Evolutionary conservation across 805 yeast genomes (phyloP).

Genomic region (Maudiozyma saulgeensis): DNA sequence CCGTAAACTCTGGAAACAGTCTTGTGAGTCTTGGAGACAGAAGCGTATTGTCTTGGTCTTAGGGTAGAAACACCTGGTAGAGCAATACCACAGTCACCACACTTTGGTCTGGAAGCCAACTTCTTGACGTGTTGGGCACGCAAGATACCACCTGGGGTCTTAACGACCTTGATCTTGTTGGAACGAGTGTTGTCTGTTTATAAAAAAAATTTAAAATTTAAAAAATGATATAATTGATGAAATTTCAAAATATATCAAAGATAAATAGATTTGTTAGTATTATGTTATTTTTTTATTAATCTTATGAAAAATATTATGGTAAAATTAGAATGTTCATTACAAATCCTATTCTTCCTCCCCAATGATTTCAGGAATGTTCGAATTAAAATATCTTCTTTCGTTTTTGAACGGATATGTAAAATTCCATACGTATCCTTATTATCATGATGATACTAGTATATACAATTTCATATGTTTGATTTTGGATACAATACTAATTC

Average conservation of each 20-base stretch:
- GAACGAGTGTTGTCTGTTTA: conserved; percentile 93
- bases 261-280: background rate
- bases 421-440: too few relatives aligned
- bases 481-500: too few relatives aligned
- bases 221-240: background rate
- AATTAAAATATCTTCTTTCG: too few relatives aligned
- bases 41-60: conserved; percentile 98
- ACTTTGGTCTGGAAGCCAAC: conserved; percentile 74
- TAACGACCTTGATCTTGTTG: conserved; percentile 98
- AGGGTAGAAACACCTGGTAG: conserved; percentile 84
- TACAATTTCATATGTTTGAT: too few relatives aligned
- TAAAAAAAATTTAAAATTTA: background rate
- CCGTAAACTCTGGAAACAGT: conserved; percentile 99
- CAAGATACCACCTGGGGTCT: conserved; percentile 99
- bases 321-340: too few relatives aligned
- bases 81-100: conserved; percentile 79
- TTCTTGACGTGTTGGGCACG: conserved; percentile 96
- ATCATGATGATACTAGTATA: too few relatives aligned
- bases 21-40: conserved; percentile 90
- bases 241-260: too few relatives aligned
- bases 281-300: too few relatives aligned
- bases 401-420: too few relatives aligned
- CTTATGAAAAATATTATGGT: too few relatives aligned
- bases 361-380: too few relatives aligned
- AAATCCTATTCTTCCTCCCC: too few relatives aligned